Base-by-base conservation (phyloP, 2,329 filamentous ascomycete species). In the Ascochyta clinopodiicola region DNA sequence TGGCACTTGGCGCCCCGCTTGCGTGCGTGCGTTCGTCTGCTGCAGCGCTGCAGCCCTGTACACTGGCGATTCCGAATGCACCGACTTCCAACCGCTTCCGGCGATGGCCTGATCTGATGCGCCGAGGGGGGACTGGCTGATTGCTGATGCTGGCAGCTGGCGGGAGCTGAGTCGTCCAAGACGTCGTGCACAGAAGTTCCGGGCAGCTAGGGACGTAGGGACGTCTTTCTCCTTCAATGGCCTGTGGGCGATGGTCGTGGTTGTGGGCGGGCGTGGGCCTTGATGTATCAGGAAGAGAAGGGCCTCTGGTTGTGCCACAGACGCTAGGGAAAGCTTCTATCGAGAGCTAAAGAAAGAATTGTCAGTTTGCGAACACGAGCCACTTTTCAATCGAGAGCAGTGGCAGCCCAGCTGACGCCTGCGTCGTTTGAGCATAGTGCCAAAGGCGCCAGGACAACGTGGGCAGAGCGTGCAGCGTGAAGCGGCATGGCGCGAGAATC, bases 1-100 rank as follows among this genome's bases (percentile, higher is more conserved):
- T 49, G 56, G 53, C 38, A 54, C 65, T 69, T 68, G 62, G 67
- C 62, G 63, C 60, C 61, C 64, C 59, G 65, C 60, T 66, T 69
- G 60, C 58, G 56, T 56, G 52, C 52, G 52, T 56, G 47, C 46
- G 46, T 50, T 56, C 46, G 53, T 51, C 52, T 38, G 29, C 12
- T 31, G 29, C 29, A 31, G 29, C 32, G 48, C 39, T 62, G 54
- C 51, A 61, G 62, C 56, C 61, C 52, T 68, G 64, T 57, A 60
- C 17, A 17, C 17, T 17, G 17, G 17, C 17, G 60, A 51, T 56
- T 50, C 56, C 58, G 37, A 44, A 60, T 60, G 52, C 64, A 59
- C 56, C 51, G 55, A 39, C 54, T 57, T 57, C 48, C 57, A 37
- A 56, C 68, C 59, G 67, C 62, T 72, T 69, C 57, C 66, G 67